These are phyloP conservation scores for Fraxinus greggii DNA, from an alignment of 305 asterid genomes.

Conservation along the genomic window DNA sequence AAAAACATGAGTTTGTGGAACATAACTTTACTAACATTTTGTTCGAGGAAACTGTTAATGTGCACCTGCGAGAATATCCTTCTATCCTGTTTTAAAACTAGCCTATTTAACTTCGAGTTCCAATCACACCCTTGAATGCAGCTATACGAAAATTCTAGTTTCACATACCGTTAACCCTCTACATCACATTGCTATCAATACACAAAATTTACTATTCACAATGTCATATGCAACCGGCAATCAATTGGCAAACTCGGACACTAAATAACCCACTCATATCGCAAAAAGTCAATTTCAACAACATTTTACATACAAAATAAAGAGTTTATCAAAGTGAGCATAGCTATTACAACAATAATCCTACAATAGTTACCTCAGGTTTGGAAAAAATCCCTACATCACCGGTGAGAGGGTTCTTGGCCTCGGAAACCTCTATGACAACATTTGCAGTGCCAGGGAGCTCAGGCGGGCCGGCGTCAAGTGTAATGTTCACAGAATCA, in stretches of 20 bases:
- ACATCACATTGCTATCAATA: not conserved
- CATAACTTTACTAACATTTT: not conserved
- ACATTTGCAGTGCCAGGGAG: constrained; percentile 90
- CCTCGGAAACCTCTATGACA: constrained; percentile 71
- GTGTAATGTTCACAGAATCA: constrained; percentile 70
- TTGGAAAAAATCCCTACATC: constrained; percentile 72
- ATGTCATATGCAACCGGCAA: not conserved
- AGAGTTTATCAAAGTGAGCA: not conserved
- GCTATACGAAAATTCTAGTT: not conserved
- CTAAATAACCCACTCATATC: not conserved
- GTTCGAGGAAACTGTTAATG: not conserved
- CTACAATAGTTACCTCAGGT: constrained; percentile 66
- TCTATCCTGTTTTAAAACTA: not conserved
- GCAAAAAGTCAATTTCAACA: not conserved
- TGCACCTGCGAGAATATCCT: not conserved
- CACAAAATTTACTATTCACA: not conserved
- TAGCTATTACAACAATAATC: not conserved
- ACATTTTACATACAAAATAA: not conserved
- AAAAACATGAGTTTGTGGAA: not conserved
- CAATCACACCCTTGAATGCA: not conserved
- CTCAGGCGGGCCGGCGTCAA: constrained; percentile 91
- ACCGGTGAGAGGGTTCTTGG: constrained; percentile 56
- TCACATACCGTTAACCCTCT: not conserved
- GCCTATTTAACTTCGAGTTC: not conserved
- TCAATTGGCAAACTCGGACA: not conserved